Evolutionary conservation across 108 stramenopile species (phyloP), one percentile per base, ranked within the genome.

Genomic region (Cyclotella cryptica): DNA sequence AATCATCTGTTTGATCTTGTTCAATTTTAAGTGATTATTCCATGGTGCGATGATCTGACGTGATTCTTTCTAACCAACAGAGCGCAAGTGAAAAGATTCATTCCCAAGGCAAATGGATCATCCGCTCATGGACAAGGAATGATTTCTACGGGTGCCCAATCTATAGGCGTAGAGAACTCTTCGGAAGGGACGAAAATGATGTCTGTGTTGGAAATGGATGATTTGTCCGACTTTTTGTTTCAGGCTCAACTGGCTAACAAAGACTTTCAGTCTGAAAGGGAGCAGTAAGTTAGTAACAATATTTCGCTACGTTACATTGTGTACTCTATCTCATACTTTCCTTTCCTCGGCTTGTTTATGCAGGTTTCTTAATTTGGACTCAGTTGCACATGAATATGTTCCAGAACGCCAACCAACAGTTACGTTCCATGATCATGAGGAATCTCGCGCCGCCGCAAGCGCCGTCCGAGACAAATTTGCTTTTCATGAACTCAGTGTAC

Each of bases 231-330:
- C 66, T 99, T 99, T 85, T 83, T 99, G 62, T 77, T 87, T 24
- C 93, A 94, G 74, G 97, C 97, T 12, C 92, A 96, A 80, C 78
- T 99, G 88, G 96, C 96, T 12, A 92, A 94, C 49, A 87, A 95
- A 43, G 96, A 92, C 57, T 98, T 98, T 85, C 84, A 82, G 51
- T 86, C 90, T 12, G 88, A 97, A 81, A 85, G 91, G 59, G 97
- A 94, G 75, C 85, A 87, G 55, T 71, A 24, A 71, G 70, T 71
- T 1, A 13, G 17, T 39, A 8, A 51, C 17, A 51, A 51, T 19
- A 8, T 19, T 51, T 51, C 3, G 3, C 8, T 51, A 19, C 8
- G 49, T 17, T 58, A 6, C 35, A 35, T 26, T 26, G 57, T 28
- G 24, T 58, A 14, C 14, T 28, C 14, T 14, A 18, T 58, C 13